phyloP scores from a whole-genome alignment of 352 stramenopile species.

The Halophytophthora batemanensis region DNA sequence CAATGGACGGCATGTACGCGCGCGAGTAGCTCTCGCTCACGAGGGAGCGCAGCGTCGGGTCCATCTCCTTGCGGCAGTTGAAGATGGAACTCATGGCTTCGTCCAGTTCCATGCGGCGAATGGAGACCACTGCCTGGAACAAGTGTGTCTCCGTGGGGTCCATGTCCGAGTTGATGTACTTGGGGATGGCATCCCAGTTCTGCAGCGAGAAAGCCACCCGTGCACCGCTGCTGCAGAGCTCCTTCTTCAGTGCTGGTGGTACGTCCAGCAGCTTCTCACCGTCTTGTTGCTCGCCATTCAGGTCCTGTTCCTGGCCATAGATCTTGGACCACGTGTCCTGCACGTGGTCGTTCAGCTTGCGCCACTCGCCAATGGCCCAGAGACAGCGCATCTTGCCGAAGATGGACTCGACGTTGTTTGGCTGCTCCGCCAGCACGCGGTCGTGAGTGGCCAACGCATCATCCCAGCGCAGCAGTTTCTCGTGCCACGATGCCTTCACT shows the following conservation, averaged over 20 bases:
- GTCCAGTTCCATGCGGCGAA: conserved; percentile 93
- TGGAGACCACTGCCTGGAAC: conserved; percentile 91
- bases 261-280: conserved; percentile 68
- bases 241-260: conserved; percentile 78
- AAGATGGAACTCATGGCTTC: conserved; percentile 92
- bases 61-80: conserved; percentile 93
- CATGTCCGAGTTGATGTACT: conserved; percentile 88
- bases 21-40: conserved; percentile 97
- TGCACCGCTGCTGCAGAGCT: conserved; percentile 79
- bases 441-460: conserved; percentile 96
- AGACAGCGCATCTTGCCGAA: conserved; percentile 99
- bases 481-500: conserved; percentile 96
- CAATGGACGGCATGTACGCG: conserved; percentile 95
- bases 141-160: conserved; percentile 81
- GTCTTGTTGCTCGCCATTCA: conserved; percentile 36
- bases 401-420: conserved; percentile 93
- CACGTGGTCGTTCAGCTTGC: conserved; percentile 93
- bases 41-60: conserved; percentile 95
- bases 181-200: conserved; percentile 83
- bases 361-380: conserved; percentile 97
- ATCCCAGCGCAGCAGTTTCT: conserved; percentile 98
- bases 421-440: conserved; percentile 55
- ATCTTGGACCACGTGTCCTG: conserved; percentile 85
- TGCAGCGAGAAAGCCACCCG: conserved; percentile 80
- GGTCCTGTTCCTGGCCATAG: conserved; percentile 54